A percentile compares a stretch with the other conserved stretches of the same genome.
These are phyloP conservation scores for Debaryomyces fabryi DNA, from an alignment of 1,139 yeast genomes.

Conservation along the genomic window DNA sequence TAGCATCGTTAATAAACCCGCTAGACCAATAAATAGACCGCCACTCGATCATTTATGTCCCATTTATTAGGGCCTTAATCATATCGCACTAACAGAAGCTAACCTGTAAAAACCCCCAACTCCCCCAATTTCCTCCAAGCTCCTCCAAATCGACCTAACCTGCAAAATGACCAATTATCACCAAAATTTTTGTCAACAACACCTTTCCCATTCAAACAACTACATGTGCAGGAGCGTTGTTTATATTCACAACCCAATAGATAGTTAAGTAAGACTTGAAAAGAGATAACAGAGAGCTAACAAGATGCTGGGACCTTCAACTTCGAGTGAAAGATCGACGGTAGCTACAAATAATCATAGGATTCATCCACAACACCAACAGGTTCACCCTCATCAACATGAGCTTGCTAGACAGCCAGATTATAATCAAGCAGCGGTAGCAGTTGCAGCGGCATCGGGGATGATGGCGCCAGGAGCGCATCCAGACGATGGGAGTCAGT, in stretches of 20 bases:
- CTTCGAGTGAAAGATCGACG: slow-evolving; percentile 35
- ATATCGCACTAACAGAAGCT: background rate
- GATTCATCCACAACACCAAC: slow-evolving; percentile 15
- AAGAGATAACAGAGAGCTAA: slow-evolving; percentile 6
- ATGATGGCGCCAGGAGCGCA: slow-evolving; percentile 18
- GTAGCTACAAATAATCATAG: slow-evolving; percentile 17
- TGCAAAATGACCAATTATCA: slow-evolving; percentile 11
- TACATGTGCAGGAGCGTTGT: slow-evolving; percentile 21
- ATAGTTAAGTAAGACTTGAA: slow-evolving; percentile 9
- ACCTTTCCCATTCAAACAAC: slow-evolving; percentile 12
- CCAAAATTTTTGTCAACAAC: slow-evolving; percentile 13
- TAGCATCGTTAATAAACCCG: background rate
- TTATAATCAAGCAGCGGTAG: slow-evolving; percentile 24
- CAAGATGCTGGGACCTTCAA: slow-evolving; percentile 35
- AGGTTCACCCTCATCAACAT: slow-evolving; percentile 13
- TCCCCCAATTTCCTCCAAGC: too few species aligned
- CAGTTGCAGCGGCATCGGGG: slow-evolving; percentile 20
- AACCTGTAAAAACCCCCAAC: slow-evolving; percentile 2
- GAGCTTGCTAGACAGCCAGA: slow-evolving; percentile 18
- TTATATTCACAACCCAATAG: slow-evolving; percentile 18
- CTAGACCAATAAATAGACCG: background rate
- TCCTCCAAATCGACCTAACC: slow-evolving; percentile 2
- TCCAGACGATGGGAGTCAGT: slow-evolving; percentile 26
- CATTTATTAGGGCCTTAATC: background rate
- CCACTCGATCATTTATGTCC: background rate